Base-by-base conservation (phyloP, 139 green algal species). In the Chlorella sorokiniana region DNA sequence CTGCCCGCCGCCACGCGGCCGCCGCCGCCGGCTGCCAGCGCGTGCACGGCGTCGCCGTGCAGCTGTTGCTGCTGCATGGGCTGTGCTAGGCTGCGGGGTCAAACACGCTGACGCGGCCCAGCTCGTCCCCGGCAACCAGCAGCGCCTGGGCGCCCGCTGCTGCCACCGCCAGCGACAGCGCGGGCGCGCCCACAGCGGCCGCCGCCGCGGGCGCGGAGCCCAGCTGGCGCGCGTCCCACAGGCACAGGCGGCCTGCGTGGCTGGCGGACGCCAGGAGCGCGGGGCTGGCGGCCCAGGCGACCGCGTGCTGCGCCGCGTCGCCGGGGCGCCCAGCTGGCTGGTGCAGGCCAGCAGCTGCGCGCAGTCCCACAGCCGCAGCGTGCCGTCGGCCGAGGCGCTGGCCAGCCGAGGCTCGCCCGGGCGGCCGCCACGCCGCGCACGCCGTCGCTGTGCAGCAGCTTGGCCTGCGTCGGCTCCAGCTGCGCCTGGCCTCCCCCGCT, bases 1-100 rank as follows among this genome's bases (percentile, higher is more conserved):
- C 59, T 25, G 59, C 59, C 75, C 7, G 51, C 41, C 4, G 75
- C 75, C 51, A 79, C 73, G 0, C 16, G 37, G 38, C 23, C 41
- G 51, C 54, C 14, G 0, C n/a, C 31, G 52, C 52, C 54, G 25
- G 70, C 45, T 37, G 75, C 75, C 59, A 81, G n/a, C 4, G 75
- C 56, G n/a, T 61, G 75, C 75, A 81, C 75, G 4, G 75, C 59
- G 23, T 81, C 75, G 40, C 40, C 35, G 40, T 81, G 75, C 75
- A 71, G 59, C 41, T 31, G 40, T 1, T 20, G 38, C 40, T 61
- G 75, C 40, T 71, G 59, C 59, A 81, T 38, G 1, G 75, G 56
- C 75, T 59, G 40, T 4, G 23, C 41, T 6, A 56, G n/a, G 75
- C 33, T 81, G n/a, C 75, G 75, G 1, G 23, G 33, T 81, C 75